These are phyloP conservation scores for Xanthoconium separans DNA, from an alignment of 1,284 basidiomycete species.

Conservation along the genomic window DNA sequence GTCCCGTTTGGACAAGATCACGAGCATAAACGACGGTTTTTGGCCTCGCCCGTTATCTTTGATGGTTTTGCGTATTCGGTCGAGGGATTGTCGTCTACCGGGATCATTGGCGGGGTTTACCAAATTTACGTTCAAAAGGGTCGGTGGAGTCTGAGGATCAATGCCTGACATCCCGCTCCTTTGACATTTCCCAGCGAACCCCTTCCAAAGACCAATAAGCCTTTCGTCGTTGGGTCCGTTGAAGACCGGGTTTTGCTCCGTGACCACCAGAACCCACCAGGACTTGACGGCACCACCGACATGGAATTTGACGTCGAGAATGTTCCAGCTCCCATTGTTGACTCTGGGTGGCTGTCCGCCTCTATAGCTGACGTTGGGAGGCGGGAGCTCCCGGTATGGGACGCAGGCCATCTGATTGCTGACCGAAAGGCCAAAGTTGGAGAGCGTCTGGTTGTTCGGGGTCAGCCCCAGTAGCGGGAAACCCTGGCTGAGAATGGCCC, in stretches of 20 bases:
- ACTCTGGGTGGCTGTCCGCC: constrained; percentile 42
- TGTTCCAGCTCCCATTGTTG: constrained; percentile 69
- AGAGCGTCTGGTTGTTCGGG: constrained; percentile 34
- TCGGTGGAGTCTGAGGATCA: constrained; percentile 28
- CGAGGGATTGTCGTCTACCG: constrained; percentile 41
- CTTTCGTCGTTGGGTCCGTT: constrained; percentile 40
- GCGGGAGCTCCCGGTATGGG: constrained; percentile 58
- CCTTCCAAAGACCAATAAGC: constrained; percentile 42
- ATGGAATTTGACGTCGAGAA: constrained; percentile 65
- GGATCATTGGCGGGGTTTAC: constrained; percentile 38
- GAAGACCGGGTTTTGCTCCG: constrained; percentile 44
- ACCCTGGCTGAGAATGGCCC: constrained; percentile 54
- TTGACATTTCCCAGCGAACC: constrained; percentile 51
- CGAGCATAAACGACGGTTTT: constrained; percentile 59
- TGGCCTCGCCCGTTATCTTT: constrained; percentile 18
- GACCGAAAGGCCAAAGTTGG: constrained; percentile 57
- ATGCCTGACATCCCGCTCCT: constrained; percentile 50
- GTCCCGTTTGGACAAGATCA: constrained; percentile 61
- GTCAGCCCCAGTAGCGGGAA: constrained; percentile 53
- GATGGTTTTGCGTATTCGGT: constrained; percentile 41
- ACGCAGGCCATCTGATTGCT: constrained; percentile 56
- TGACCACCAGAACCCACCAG: constrained; percentile 63
- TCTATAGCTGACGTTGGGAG: constrained; percentile 57
- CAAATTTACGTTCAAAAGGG: constrained; percentile 37
- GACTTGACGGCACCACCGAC: constrained; percentile 43